Conservation (phyloP, 495 filamentous ascomycete genomes). For the Aeminium ludgeri region DNA sequence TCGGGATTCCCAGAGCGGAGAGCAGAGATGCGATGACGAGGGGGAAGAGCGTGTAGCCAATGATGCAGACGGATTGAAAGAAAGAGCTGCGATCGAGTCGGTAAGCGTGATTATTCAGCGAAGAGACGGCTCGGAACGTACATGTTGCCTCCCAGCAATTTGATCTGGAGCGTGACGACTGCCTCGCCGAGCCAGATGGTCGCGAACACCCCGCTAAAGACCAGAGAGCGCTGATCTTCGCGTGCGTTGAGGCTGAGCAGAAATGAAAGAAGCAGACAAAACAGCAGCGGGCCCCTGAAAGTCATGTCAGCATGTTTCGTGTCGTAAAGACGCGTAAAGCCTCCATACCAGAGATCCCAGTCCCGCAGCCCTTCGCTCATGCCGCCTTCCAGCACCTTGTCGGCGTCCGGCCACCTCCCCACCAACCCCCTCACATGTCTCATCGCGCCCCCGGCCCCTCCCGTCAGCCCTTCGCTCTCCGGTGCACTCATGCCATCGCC, state of each 20-base stretch:
- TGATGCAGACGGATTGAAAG: slow-evolving; percentile 92
- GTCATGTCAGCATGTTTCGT: slow-evolving; percentile 8
- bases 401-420: slow-evolving; percentile 55
- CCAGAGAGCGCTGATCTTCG: slow-evolving; percentile 60
- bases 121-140: slow-evolving; percentile 33
- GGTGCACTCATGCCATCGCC: slow-evolving; percentile 43
- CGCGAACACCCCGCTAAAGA: slow-evolving; percentile 91
- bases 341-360: slow-evolving; percentile 79
- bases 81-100: slow-evolving; percentile 51
- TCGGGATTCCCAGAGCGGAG: slow-evolving; percentile 60
- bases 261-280: slow-evolving; percentile 73
- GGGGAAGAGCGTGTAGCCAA: slow-evolving; percentile 97
- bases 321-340: not conserved
- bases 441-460: slow-evolving; percentile 28
- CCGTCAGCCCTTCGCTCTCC: slow-evolving; percentile 42
- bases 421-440: slow-evolving; percentile 38
- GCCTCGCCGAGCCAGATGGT: slow-evolving; percentile 95
- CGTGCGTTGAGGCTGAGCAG: slow-evolving; percentile 64
- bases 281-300: slow-evolving; percentile 67
- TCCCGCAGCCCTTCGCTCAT: slow-evolving; percentile 81
- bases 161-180: slow-evolving; percentile 96
- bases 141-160: slow-evolving; percentile 94
- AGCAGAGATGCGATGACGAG: slow-evolving; percentile 84
- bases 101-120: slow-evolving; percentile 3
- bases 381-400: slow-evolving; percentile 53